Evolutionary conservation across 176 grass and related monocot species (phyloP), one percentile per base, ranked within the genome.

Genomic region (Aechmea fasciata): DNA sequence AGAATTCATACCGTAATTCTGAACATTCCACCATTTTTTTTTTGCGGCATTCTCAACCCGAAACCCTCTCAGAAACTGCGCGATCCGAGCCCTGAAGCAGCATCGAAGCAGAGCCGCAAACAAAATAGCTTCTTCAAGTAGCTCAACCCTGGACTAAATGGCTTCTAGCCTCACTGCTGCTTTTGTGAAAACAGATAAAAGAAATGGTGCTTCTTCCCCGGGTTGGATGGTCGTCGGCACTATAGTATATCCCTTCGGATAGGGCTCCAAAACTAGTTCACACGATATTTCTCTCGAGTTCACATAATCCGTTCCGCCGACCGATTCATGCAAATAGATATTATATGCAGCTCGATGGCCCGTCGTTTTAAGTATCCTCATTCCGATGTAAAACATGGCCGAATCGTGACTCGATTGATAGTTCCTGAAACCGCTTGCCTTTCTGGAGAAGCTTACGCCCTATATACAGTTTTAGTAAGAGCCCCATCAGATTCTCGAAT

Each of bases 281-380:
- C 94, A 99, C 50, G 94, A 99, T 73, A 99, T 90, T 66, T 99
- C 94, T 79, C 94, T 93, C 14, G 90, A 99, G 57, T 99, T 99
- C 10, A 99, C 89, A 14, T 99, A 99, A 83, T 99, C 94, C 63
- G 94, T 93, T 72, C 94, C 94, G 11, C 94, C 94, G 15, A 83
- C 94, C 14, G 89, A 93, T 80, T 99, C 94, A 82, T 99, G 94
- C 82, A 99, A 83, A 78, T 99, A 99, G 79, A 99, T 99, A 85
- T 99, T 99, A 69, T 93, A 99, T 74, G 94, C 87, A 75, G 94
- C 94, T 52, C 89, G 89, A 11, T 80, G 84, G 48, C 94, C 94
- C 57, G 83, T 74, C 69, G 94, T 99, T 78, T 99, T 99, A 63
- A 99, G 90, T 87, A 99, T 99, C 80, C 94, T 82, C 94, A 93